Conservation (phyloP, 177 flowering plant genomes). For the Tripterygium wilfordii region DNA sequence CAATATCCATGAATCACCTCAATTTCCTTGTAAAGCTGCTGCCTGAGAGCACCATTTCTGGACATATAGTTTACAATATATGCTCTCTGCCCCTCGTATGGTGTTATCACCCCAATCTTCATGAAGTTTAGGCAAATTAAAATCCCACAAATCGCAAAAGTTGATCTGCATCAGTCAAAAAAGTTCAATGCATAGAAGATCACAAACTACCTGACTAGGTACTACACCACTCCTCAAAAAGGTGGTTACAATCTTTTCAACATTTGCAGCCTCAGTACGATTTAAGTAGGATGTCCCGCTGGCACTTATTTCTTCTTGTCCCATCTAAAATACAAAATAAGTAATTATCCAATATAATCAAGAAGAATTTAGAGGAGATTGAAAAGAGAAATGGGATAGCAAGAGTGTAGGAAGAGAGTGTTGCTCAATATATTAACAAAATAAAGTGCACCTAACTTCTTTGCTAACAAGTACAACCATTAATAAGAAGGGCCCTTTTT, state of each 20-base stretch:
- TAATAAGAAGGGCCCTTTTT: no score
- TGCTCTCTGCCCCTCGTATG: constrained; percentile 98
- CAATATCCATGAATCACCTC: constrained; percentile 43
- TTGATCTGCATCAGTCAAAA: not conserved
- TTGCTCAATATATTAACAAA: no score
- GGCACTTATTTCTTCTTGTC: constrained; percentile 99
- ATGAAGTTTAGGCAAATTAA: not conserved
- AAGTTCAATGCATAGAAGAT: not conserved
- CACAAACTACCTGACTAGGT: constrained; percentile 77
- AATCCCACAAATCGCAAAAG: not conserved
- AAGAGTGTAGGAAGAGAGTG: no score
- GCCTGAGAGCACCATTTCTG: constrained; percentile 96
- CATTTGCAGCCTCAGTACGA: constrained; percentile 98
- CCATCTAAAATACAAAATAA: constrained; percentile 61
- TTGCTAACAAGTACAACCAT: no score
- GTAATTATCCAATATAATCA: not conserved
- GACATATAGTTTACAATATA: constrained; percentile 98
- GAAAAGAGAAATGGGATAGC: no score
- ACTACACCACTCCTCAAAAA: constrained; percentile 96
- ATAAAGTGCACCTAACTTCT: no score
- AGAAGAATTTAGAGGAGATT: not conserved
- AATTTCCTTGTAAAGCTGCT: constrained; percentile 97
- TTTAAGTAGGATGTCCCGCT: constrained; percentile 97
- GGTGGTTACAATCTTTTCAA: constrained; percentile 94
- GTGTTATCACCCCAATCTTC: constrained; percentile 98